Evolutionary conservation across 1,284 basidiomycete genomes (phyloP).

Genomic region (Retiboletus flavoniger): DNA sequence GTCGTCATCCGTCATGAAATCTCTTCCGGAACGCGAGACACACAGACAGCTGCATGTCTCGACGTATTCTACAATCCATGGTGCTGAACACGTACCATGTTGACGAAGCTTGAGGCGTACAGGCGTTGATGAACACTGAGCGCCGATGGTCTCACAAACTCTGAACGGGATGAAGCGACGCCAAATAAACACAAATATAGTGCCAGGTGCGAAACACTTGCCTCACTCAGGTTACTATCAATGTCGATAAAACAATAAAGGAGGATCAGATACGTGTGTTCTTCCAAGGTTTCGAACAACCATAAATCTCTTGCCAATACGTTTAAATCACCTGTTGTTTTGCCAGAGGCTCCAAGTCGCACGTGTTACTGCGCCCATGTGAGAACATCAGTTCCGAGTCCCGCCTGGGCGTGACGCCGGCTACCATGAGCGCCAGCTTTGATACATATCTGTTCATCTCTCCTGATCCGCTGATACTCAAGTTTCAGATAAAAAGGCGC

Average conservation of each 20-base stretch:
- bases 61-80: background rate
- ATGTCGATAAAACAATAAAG: background rate
- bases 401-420: background rate
- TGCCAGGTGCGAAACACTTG: background rate
- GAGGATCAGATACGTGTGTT: too few species aligned
- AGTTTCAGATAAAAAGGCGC: slow-evolving; percentile 17
- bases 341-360: too few species aligned
- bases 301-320: background rate
- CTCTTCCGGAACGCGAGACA: slow-evolving; percentile 1
- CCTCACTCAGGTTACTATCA: background rate
- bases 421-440: background rate
- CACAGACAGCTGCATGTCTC: background rate
- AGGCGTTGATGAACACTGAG: slow-evolving; percentile 7
- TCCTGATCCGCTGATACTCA: slow-evolving; percentile 10
- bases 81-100: slow-evolving; percentile 28
- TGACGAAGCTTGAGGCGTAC: slow-evolving; percentile 22
- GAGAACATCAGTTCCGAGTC: background rate
- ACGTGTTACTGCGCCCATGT: background rate
- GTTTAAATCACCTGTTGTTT: too few species aligned
- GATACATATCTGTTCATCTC: slow-evolving; percentile 18
- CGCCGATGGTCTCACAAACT: slow-evolving; percentile 8
- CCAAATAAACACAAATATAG: slow-evolving; percentile 30
- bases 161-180: background rate
- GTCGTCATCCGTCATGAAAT: slow-evolving; percentile 39
- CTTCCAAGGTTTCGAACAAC: background rate